phyloP scores from a whole-genome alignment of 2,329 filamentous ascomycete genomes.

The Diplodia corticola region DNA sequence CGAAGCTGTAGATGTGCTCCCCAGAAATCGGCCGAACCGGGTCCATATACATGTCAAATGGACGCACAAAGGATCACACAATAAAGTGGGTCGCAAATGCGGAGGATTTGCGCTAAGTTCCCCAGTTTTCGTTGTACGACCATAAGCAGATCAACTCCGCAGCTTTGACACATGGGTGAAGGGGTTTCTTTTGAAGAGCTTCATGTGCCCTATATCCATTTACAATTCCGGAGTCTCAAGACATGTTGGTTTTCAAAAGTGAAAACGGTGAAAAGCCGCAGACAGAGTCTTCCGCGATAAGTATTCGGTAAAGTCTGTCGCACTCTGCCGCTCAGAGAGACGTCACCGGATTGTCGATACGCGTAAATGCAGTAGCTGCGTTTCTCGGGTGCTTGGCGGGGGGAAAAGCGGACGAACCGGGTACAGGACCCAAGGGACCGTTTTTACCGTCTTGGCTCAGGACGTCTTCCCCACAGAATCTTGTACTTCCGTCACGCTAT shows the following conservation, averaged over 20 bases:
- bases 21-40: background rate
- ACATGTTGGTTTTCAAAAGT: too few relatives aligned
- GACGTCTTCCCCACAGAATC: background rate
- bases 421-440: background rate
- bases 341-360: background rate
- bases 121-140: background rate
- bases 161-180: background rate
- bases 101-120: background rate
- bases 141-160: background rate
- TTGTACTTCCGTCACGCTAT: background rate
- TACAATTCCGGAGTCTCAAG: too few relatives aligned
- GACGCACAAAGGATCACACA: background rate
- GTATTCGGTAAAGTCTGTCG: background rate
- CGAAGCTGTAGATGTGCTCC: background rate
- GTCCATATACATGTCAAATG: background rate
- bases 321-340: background rate
- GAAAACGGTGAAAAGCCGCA: background rate
- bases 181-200: background rate
- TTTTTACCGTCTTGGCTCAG: background rate
- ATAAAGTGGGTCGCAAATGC: background rate
- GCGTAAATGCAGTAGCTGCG: background rate
- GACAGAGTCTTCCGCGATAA: background rate
- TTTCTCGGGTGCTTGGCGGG: background rate
- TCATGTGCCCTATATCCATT: too few relatives aligned
- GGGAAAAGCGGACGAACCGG: background rate